Conservation (phyloP, 75 land plant species). For the Selaginella tamariscina region DNA sequence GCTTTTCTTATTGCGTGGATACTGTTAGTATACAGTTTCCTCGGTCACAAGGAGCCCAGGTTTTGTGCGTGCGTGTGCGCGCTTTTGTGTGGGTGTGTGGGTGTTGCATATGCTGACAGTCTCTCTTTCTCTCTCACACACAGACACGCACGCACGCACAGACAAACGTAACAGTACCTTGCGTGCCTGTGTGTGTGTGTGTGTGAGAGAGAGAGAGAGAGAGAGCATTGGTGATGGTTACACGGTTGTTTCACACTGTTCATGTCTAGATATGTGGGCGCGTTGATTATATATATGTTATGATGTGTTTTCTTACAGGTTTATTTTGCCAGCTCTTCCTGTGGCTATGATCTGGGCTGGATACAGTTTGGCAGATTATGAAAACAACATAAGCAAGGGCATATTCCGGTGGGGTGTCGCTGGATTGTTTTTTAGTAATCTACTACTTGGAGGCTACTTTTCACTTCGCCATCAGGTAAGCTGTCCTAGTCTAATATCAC, state of each 20-base stretch:
- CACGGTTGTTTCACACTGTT: neutral
- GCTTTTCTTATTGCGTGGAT: slow-evolving; percentile 84
- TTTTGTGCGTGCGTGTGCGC: slow-evolving; percentile 12
- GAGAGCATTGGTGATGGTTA: too few relatives aligned
- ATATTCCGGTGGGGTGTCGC: neutral
- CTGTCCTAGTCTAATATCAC: neutral
- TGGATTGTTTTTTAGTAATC: neutral
- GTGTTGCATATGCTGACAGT: too few relatives aligned
- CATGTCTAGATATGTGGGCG: neutral
- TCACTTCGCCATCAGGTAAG: neutral
- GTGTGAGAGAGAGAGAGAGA: too few relatives aligned
- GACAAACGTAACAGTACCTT: too few relatives aligned
- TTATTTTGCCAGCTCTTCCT: slow-evolving; percentile 89
- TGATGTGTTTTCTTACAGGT: slow-evolving; percentile 37
- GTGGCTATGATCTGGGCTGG: slow-evolving; percentile 83
- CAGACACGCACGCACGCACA: too few relatives aligned
- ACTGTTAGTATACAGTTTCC: slow-evolving; percentile 59
- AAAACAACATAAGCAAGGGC: slow-evolving; percentile 13
- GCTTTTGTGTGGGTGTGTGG: too few relatives aligned
- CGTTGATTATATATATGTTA: neutral
- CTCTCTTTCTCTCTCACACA: too few relatives aligned
- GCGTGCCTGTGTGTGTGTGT: too few relatives aligned
- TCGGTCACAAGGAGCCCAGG: slow-evolving; percentile 99
- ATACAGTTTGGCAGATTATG: slow-evolving; percentile 43
- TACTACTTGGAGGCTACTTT: neutral